Evolutionary conservation across 176 grass and related monocot genomes (phyloP), one percentile per base, ranked within the genome.

Genomic region (Puccinellia tenuiflora): DNA sequence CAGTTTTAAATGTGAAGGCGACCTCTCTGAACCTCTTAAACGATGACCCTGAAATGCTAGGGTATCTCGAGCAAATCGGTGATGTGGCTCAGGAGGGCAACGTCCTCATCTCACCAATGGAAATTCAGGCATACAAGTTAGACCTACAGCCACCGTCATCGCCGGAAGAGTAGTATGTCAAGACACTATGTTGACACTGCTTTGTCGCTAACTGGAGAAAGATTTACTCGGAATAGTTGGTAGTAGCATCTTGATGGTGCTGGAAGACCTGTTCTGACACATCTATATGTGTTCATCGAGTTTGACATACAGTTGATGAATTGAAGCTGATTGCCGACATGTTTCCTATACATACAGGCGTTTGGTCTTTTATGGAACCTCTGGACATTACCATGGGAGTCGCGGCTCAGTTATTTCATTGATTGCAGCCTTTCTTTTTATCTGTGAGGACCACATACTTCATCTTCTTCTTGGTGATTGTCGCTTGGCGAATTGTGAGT

Each of bases 11-110:
- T 74, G 96, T 93, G 79, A 98, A 93, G 78, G 88, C 93, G n/a
- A 98, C 92, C 78, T 95, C 96, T 31, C 87, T 98, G 87, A 98
- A 98, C 84, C 91, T 98, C 79, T 86, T 93, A 31, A 89, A 96
- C 52, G 93, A 98, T 81, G 96, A 98, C 57, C 70, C 85, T 42
- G 89, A 98, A 84, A 93, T 92, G 88, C 73, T 95, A 53, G 93
- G 92, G 54, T 95, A 98, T 73, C 88, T 90, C 6, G 92, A 93
- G 63, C 92, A 93, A 79, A 80, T 83, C 10, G 96, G 85, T 25
- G 93, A 98, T 85, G 80, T 90, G 56, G 75, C 89, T 83, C 92
- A 92, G 79, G 96, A 98, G 81, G 96, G 91, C 63, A 96, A 92
- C 50, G 80, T 98, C 75, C 91, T 98, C 29, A 95, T 98, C 75